These are phyloP conservation scores for Neonectria sp. DNA, from an alignment of 2,329 filamentous ascomycete species.

Conservation along the genomic window DNA sequence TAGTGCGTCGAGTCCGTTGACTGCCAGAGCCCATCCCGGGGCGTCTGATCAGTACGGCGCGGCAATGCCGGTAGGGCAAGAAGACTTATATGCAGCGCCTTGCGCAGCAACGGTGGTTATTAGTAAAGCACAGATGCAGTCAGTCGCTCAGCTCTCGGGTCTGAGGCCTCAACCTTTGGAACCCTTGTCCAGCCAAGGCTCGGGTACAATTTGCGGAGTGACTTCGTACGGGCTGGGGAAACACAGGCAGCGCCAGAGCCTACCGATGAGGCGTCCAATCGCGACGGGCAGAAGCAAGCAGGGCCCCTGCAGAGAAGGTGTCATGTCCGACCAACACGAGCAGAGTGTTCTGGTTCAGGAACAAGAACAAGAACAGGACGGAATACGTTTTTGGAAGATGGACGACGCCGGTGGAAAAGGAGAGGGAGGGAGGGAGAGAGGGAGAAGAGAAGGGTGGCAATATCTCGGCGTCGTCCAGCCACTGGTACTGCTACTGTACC, in stretches of 20 bases:
- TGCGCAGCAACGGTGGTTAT: too few relatives aligned
- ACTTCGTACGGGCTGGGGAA: constrained; percentile 15
- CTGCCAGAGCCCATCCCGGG: background rate
- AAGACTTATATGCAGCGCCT: too few relatives aligned
- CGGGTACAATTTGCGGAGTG: constrained; percentile 14
- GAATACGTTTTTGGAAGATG: too few relatives aligned
- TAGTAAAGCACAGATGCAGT: background rate
- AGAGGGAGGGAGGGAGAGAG: too few relatives aligned
- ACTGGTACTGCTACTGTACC: background rate
- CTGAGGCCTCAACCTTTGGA: background rate
- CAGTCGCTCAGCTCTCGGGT: background rate
- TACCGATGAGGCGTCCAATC: constrained; percentile 44
- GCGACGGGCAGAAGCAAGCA: background rate
- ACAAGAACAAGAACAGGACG: background rate
- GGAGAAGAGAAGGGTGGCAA: background rate
- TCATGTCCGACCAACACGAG: constrained; percentile 19
- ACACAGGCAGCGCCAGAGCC: constrained; percentile 26
- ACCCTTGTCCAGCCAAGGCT: constrained; percentile 15
- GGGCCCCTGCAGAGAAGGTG: background rate
- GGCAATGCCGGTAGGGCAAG: background rate
- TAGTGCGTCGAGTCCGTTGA: background rate
- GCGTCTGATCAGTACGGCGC: background rate
- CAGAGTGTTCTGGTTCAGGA: constrained; percentile 12
- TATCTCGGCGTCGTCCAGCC: background rate
- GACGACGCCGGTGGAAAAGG: too few relatives aligned